These are phyloP conservation scores for Acanthamoeba healyi DNA, from an alignment of 208 protist species.

Conservation along the genomic window DNA sequence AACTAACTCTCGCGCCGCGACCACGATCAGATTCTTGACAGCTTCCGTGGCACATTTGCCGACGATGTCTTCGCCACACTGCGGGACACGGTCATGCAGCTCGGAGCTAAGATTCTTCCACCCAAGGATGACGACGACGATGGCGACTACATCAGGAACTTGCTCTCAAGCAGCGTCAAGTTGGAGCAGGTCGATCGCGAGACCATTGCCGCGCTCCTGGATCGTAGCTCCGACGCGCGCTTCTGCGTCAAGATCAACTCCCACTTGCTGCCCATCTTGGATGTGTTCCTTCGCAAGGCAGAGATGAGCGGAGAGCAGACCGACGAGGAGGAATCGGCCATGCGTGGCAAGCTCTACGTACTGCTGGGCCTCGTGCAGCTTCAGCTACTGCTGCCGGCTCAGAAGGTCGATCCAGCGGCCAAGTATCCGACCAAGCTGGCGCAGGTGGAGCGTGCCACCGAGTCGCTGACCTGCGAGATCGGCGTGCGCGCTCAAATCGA, in stretches of 20 bases:
- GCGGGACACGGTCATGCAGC: background rate
- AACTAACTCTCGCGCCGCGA: background rate
- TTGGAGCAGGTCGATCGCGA: background rate
- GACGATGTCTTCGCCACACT: conserved; percentile 17
- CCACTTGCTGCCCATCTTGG: conserved; percentile 34
- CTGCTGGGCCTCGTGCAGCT: conserved; percentile 54
- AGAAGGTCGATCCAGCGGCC: conserved; percentile 61
- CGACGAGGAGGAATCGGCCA: background rate
- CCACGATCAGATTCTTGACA: background rate
- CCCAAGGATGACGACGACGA: background rate
- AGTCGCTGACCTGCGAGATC: background rate
- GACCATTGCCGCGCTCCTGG: background rate
- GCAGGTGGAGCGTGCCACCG: background rate
- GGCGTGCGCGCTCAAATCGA: conserved; percentile 22
- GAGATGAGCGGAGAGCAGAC: background rate
- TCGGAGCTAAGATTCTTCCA: background rate
- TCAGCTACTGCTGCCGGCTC: conserved; percentile 44
- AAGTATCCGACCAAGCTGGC: conserved; percentile 61
- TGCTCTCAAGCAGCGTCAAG: background rate
- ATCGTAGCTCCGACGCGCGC: conserved; percentile 45
- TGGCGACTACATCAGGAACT: background rate
- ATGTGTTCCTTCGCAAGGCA: conserved; percentile 47
- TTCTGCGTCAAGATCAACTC: conserved; percentile 16
- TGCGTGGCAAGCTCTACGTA: conserved; percentile 35
- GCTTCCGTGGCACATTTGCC: conserved; percentile 34